Base-by-base conservation (phyloP, 306 rosid species). In the Quillaja saponaria region DNA sequence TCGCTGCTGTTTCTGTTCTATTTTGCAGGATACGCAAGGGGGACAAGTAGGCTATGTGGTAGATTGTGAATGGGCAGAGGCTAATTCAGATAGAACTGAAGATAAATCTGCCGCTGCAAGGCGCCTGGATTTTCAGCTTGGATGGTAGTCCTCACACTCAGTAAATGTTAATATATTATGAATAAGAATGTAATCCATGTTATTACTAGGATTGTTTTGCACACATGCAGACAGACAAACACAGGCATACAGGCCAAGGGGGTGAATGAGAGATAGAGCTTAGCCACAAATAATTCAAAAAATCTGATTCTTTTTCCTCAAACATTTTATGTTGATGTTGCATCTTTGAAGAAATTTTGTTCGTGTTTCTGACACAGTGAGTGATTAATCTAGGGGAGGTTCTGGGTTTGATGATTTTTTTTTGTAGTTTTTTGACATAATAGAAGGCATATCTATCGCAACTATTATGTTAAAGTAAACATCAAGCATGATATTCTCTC, bases 21-120 rank as follows among this genome's bases (percentile, higher is more conserved):
- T 50, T 60, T 68, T 66, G 37, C 69, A 88, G 96, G 91, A 82
- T 35, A 81, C 66, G 64, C 97, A 88, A 81, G 85, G 90, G 62
- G 97, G 97, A 7, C 90, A 82, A 73, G 61, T 91, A 41, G 96
- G 96, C 66, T 53, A 84, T 35, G 80, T 78, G 10, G 72, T 84
- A 64, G 97, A 91, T 76, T 85, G 96, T 64, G 96, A 91, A 84
- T 88, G 97, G 97, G 82, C 97, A 25, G 97, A 91, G 76, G 66
- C 96, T 69, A 84, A 91, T 71, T 88, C 96, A 40, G 84, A 82
- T 50, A 85, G 55, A 58, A 69, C 47, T 64, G 95, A 88, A 78
- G 97, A 91, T 69, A 73, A 61, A 77, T 47, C 67, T 15, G 97
- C 97, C 46, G 90, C 96, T 19, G 80, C 82, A 56, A 84, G 91